Evolutionary conservation across 495 filamentous ascomycete genomes (phyloP).

Genomic region (Thermochaetoides thermophila): DNA sequence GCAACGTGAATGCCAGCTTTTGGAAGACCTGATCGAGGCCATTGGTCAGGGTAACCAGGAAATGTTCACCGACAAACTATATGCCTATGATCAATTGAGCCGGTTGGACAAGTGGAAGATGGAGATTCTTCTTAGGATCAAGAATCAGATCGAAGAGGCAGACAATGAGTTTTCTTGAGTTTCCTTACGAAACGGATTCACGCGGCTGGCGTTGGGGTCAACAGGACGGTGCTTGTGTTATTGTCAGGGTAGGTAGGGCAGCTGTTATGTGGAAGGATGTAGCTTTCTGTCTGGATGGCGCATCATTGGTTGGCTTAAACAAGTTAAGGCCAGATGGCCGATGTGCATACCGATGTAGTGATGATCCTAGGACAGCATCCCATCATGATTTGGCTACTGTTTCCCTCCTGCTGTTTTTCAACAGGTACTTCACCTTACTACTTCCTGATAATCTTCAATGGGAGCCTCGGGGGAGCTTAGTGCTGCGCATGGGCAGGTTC

Average conservation of each 20-base stretch:
- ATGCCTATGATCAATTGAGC: slow-evolving; percentile 75
- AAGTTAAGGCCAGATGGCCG: no score
- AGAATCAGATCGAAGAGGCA: slow-evolving; percentile 62
- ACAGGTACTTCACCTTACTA: no score
- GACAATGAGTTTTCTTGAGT: slow-evolving; percentile 42
- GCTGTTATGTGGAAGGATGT: no score
- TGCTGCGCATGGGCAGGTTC: neutral
- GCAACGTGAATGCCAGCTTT: slow-evolving; percentile 63
- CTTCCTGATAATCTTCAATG: no score
- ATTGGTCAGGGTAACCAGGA: slow-evolving; percentile 64
- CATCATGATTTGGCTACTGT: no score
- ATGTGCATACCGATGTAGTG: no score
- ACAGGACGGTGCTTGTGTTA: slow-evolving; percentile 1
- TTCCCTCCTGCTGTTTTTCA: no score
- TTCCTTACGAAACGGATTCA: neutral
- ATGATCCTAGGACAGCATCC: no score
- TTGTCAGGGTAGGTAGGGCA: no score
- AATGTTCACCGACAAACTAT: slow-evolving; percentile 69
- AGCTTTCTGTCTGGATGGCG: no score
- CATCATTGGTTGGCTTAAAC: no score
- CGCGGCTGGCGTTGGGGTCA: slow-evolving; percentile 12
- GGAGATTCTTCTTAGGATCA: slow-evolving; percentile 64
- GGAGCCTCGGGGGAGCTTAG: no score
- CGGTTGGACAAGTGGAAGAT: slow-evolving; percentile 95
- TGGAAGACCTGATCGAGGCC: slow-evolving; percentile 56